Conservation (phyloP, 441 rosid genomes). For the Pelargonium fulgidum region DNA sequence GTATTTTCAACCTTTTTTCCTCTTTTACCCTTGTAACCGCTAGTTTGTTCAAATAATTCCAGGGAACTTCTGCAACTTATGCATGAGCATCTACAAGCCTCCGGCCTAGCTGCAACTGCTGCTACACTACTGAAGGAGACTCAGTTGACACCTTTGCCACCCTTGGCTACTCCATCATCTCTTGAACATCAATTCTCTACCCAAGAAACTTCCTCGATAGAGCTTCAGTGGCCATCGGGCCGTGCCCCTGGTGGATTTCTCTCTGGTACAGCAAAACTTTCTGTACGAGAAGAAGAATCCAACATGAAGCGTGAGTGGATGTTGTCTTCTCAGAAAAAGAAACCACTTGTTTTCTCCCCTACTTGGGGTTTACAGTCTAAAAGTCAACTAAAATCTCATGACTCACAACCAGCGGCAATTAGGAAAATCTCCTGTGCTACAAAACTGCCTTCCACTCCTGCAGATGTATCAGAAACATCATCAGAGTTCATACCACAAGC, state of each 20-base stretch:
- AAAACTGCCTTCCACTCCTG: constrained; percentile 34
- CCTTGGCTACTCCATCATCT: constrained; percentile 56
- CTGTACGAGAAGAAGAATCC: constrained; percentile 41
- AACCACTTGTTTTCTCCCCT: constrained; percentile 68
- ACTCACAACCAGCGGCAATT: constrained; percentile 38
- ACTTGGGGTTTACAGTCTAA: constrained; percentile 49
- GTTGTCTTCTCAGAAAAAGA: constrained; percentile 58
- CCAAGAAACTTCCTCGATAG: constrained; percentile 54
- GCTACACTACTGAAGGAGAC: constrained; percentile 75
- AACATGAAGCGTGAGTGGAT: constrained; percentile 39
- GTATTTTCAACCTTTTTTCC: background rate
- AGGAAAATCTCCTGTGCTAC: constrained; percentile 34
- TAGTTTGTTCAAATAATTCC: constrained; percentile 18
- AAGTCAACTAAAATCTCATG: constrained; percentile 41
- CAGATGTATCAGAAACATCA: constrained; percentile 33
- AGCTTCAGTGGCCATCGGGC: constrained; percentile 86
- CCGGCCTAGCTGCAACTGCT: constrained; percentile 73
- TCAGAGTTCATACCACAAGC: constrained; percentile 37
- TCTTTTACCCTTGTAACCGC: background rate
- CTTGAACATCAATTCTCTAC: constrained; percentile 48
- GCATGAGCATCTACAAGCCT: constrained; percentile 94
- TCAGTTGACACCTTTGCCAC: constrained; percentile 73
- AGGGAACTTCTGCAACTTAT: constrained; percentile 95
- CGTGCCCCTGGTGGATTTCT: constrained; percentile 67
- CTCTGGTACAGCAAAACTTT: constrained; percentile 41